Evolutionary conservation across 805 yeast genomes (phyloP).

Genomic region (Saturnispora ahearnii): DNA sequence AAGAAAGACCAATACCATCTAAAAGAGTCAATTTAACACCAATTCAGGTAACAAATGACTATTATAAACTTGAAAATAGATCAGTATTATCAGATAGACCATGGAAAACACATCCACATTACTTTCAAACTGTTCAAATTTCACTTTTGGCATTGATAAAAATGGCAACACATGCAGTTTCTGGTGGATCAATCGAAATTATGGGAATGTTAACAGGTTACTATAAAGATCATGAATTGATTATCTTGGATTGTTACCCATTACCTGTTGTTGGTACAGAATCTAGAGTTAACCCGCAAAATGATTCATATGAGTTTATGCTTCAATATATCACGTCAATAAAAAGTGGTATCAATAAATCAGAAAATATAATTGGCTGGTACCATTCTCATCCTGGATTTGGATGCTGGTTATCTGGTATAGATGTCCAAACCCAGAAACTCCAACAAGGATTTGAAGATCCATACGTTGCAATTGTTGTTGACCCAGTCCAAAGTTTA

Average conservation of each 20-base stretch:
- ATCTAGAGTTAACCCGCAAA: slow-evolving; percentile 88
- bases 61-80: neutral
- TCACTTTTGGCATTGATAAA: slow-evolving; percentile 66
- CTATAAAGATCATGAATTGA: slow-evolving; percentile 39
- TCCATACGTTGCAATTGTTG: slow-evolving; percentile 81
- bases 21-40: neutral
- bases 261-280: slow-evolving; percentile 95
- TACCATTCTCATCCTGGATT: slow-evolving; percentile 96
- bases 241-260: slow-evolving; percentile 74
- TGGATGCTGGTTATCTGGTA: slow-evolving; percentile 93
- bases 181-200: slow-evolving; percentile 82
- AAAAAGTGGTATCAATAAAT: slow-evolving; percentile 36
- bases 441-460: slow-evolving; percentile 85
- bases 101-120: slow-evolving; percentile 50
- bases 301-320: slow-evolving; percentile 93
- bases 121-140: slow-evolving; percentile 52
- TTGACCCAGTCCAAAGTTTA: slow-evolving; percentile 69
- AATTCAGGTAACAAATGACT: neutral
- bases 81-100: slow-evolving; percentile 28
- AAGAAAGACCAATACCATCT: neutral
- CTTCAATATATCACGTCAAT: slow-evolving; percentile 62
- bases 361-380: slow-evolving; percentile 89
- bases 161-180: slow-evolving; percentile 70
- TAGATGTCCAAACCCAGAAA: slow-evolving; percentile 83
- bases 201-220: slow-evolving; percentile 95